A percentile compares a stretch with the other conserved stretches of the same genome.
Evolutionary conservation across 2,329 filamentous ascomycete genomes (phyloP).

Genomic region (Truncatella angustata): DNA sequence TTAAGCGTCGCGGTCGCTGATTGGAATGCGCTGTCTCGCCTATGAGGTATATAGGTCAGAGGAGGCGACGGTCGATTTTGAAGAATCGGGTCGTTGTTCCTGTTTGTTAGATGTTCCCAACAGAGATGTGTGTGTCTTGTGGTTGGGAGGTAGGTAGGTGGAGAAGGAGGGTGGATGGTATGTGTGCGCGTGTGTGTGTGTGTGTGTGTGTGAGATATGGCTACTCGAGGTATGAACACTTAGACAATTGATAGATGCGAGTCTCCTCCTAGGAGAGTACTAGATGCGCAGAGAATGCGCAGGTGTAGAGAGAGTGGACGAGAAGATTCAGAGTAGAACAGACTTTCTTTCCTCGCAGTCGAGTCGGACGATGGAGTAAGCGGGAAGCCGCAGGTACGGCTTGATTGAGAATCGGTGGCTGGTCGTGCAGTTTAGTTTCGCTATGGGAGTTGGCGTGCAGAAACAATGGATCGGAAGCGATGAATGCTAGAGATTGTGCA

Average conservation of each 20-base stretch:
- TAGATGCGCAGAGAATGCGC: neutral
- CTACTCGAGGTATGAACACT: constrained; percentile 1
- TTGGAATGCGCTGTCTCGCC: constrained; percentile 4
- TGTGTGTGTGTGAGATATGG: constrained; percentile 1
- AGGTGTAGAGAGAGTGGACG: neutral
- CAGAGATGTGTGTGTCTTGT: neutral
- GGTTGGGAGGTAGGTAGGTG: neutral
- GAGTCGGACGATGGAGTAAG: neutral
- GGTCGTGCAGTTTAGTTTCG: neutral
- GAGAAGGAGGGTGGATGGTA: neutral
- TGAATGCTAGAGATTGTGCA: neutral
- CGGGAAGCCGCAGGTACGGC: neutral
- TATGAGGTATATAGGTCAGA: neutral
- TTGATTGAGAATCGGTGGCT: neutral
- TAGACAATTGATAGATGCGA: constrained; percentile 1
- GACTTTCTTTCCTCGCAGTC: neutral
- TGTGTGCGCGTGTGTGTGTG: constrained; percentile 2
- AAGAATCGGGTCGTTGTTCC: constrained; percentile 3
- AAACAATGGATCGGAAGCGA: neutral
- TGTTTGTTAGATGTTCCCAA: constrained; percentile 8
- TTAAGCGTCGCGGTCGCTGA: neutral
- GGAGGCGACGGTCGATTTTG: neutral
- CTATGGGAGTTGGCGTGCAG: neutral
- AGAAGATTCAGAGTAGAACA: neutral
- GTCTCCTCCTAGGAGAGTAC: neutral